Base-by-base conservation (phyloP, 202 grass and related monocot species). In the Zoysia matrella region DNA sequence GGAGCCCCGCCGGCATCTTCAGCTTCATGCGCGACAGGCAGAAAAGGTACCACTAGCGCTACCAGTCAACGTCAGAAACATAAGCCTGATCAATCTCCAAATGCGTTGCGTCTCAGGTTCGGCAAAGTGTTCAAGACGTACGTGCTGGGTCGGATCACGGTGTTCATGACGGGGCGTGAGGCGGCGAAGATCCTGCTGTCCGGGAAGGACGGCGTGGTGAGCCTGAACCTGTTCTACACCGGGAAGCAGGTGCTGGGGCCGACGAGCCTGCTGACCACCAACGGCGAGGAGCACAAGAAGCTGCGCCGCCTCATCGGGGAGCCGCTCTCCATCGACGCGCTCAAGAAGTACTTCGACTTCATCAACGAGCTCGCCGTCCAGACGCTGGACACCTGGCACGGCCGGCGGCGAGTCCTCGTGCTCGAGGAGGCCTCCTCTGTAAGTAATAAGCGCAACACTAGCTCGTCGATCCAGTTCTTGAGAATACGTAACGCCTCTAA, bases 101-200 rank as follows among this genome's bases (percentile, higher is more conserved):
- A 36, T 36, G 30, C 30, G 30, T 36, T 36, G 30, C 30, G 0
- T 36, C 30, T 7, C 60, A 92, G 90, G 44, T 90, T 81, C 55
- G 91, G 91, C 56, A 93, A 88, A 71, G 91, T 93, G 79, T 93
- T 93, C 88, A 93, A 93, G 80, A 93, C 88, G 55, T 85, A 79
- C n/a, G 82, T 93, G 30, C 68, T 90, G 75, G 91, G 91, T 0
- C 71, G 91, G 88, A 65, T 82, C n/a, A 93, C 88, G 2, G 77
- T 93, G 73, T 90, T 93, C 91, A 83, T 88, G 88, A 93, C 88
- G 0, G 91, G 88, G 30, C 76, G 86, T 30, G 91, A 90, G 64
- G 91, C 91, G 8, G 83, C 85, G 71, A 93, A 77, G 88, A 73
- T 93, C 75, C 75, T 93, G 67, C 77, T 93, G 43, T 93, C 91